phyloP scores from a whole-genome alignment of 495 filamentous ascomycete species.

The Schizothecium vesticola region DNA sequence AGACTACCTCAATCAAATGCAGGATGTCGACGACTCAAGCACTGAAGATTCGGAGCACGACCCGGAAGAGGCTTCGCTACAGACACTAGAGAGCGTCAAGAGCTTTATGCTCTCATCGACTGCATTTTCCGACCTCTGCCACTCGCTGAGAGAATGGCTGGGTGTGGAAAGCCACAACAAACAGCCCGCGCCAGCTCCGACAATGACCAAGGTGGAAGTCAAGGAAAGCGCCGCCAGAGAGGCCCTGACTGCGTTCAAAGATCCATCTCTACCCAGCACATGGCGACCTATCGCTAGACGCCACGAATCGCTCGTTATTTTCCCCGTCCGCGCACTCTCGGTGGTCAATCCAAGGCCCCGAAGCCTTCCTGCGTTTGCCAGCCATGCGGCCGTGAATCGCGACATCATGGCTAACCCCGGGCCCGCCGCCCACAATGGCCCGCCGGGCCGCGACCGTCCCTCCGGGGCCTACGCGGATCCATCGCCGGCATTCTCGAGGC shows the following conservation, averaged over 20 bases:
- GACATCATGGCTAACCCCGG: slow-evolving; percentile 35
- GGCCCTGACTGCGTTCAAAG: no score
- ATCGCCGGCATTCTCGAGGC: slow-evolving; percentile 19
- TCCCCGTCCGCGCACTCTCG: not conserved
- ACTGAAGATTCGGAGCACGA: not conserved
- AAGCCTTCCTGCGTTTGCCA: not conserved
- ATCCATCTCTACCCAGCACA: not conserved
- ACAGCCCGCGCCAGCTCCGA: not conserved
- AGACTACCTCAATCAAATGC: not conserved
- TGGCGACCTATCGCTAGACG: not conserved
- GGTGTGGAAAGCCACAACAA: not conserved
- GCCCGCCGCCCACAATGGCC: slow-evolving; percentile 19
- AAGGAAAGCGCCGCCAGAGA: not conserved
- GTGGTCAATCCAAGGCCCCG: not conserved
- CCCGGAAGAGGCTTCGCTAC: not conserved
- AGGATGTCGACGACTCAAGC: not conserved
- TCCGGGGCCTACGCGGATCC: not conserved
- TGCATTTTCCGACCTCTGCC: not conserved
- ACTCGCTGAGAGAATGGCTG: not conserved
- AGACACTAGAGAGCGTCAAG: slow-evolving; percentile 7
- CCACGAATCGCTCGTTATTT: not conserved
- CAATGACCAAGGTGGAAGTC: not conserved
- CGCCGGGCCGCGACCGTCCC: slow-evolving; percentile 3
- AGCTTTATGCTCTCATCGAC: not conserved
- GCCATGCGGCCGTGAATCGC: slow-evolving; percentile 20